phyloP scores from a whole-genome alignment of 345 rosid species.

The Murraya koenigii region DNA sequence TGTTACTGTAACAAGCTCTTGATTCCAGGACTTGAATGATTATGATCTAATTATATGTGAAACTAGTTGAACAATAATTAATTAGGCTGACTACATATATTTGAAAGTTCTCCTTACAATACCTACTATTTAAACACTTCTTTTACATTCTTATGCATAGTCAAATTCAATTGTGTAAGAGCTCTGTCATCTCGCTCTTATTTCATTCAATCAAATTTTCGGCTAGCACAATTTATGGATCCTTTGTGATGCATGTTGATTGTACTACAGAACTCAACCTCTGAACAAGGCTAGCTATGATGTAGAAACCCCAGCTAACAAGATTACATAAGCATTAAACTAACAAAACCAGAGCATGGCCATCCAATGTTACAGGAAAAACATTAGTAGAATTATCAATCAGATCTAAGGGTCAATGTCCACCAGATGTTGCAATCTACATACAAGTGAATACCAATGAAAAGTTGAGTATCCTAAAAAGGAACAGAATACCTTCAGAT shows the following conservation, averaged over 20 bases:
- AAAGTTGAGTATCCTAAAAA: background rate
- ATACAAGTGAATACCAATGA: background rate
- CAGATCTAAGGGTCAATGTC: background rate
- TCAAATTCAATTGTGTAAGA: background rate
- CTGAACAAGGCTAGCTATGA: too few relatives aligned
- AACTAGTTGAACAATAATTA: background rate
- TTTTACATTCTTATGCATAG: background rate
- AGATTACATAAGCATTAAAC: too few relatives aligned
- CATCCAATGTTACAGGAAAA: background rate
- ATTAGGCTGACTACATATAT: background rate
- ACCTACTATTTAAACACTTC: background rate
- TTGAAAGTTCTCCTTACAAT: background rate
- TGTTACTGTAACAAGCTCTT: background rate
- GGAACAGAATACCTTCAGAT: conserved; percentile 72
- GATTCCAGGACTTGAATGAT: background rate
- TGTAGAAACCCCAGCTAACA: too few relatives aligned
- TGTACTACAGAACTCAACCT: too few relatives aligned
- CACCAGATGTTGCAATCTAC: background rate
- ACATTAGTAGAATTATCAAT: background rate
- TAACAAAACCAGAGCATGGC: background rate
- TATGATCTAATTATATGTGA: background rate
- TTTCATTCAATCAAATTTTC: too few relatives aligned
- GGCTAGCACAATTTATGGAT: too few relatives aligned
- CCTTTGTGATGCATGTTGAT: too few relatives aligned
- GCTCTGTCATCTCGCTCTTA: background rate